Base-by-base conservation (phyloP, 2,329 filamentous ascomycete genomes). In the Ophiosphaerella korrae region DNA sequence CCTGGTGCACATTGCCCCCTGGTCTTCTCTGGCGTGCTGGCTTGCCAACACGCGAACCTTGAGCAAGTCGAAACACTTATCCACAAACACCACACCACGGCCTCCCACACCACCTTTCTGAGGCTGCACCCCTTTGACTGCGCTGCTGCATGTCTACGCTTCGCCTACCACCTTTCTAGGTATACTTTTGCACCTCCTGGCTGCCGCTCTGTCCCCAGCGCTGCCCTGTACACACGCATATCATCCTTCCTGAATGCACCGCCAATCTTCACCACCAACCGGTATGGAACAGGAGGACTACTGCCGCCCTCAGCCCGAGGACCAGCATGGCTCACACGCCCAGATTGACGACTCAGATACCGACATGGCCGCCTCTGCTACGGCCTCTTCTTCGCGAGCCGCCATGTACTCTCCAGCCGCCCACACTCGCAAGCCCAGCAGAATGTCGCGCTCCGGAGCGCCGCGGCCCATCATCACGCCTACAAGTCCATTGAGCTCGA, bases 381-480 rank as follows among this genome's bases (percentile, higher is more conserved):
- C 66, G 3, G 68, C 66, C 12, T 70, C 68, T 21, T 69, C 71
- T 36, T 67, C 66, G 42, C 67, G 65, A 34, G 53, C 66, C 36
- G 52, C 60, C 62, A 67, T 74, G 58, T 72, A 71, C 62, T 60
- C 72, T 45, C 68, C 73, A 44, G 62, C 64, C 42, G 57, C 71
- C 26, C 68, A 70, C 52, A 49, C 63, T 50, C 68, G 70, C 52
- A 75, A 74, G 57, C 66, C 66, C 50, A 73, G 73, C 59, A 70
- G 72, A 42, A 73, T 76, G 50, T 71, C 74, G 52, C 72, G 74
- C 41, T 72, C 74, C 29, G 70, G 74, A 45, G 73, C 75, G 44
- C 74, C 77, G 24, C 72, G 74, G 39, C 73, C 74, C 40, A 78
- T 82, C 44, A 77, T 78, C 50, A 79, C 81, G 16, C 78, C 79